Base-by-base conservation (phyloP, 2,329 filamentous ascomycete genomes). In the Penicillium decumbens region DNA sequence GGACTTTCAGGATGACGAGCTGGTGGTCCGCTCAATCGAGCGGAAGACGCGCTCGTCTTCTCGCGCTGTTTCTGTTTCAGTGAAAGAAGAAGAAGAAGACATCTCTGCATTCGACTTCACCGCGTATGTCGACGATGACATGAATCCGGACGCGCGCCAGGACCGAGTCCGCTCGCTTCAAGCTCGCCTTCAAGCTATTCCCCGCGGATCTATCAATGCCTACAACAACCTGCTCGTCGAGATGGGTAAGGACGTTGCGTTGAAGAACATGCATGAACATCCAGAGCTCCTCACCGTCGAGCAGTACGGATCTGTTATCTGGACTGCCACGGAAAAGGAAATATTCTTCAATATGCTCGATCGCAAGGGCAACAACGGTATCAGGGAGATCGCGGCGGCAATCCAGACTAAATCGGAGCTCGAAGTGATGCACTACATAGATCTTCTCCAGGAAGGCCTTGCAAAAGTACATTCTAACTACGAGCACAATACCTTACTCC, bases 371-470 rank as follows among this genome's bases (percentile, higher is more conserved):
- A 78, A 74, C 44, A 78, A 82, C 58, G 75, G 89, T 53, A 60
- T 86, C 0, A 69, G 70, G 1, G 80, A 77, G 1, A 85, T 96
- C 47, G 77, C 88, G 1, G 61, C 69, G 7, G 75, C 79, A 0
- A 74, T 95, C 13, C 75, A 75, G 0, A 85, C 82, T 29, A 97
- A 97, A 69, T 85, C 82, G 50, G 79, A 82, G 55, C 65, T 85
- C 7, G 89, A 96, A 69, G 82, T 93, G 29, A 78, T 78, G 25
- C 80, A 86, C 43, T 90, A 90, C 64, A 66, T 95, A 4, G 62
- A 74, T 6, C 66, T 87, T 1, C 75, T 96, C 4, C 74, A 82
- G 8, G 72, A 77, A 18, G 76, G 74, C 1, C 57, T 72, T 5
- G 67, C 75, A 30, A 64, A 69, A 20, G 71, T 76, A 33, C 72